Evolutionary conservation across 495 filamentous ascomycete genomes (phyloP).

Genomic region (Tuber umbilicatum): DNA sequence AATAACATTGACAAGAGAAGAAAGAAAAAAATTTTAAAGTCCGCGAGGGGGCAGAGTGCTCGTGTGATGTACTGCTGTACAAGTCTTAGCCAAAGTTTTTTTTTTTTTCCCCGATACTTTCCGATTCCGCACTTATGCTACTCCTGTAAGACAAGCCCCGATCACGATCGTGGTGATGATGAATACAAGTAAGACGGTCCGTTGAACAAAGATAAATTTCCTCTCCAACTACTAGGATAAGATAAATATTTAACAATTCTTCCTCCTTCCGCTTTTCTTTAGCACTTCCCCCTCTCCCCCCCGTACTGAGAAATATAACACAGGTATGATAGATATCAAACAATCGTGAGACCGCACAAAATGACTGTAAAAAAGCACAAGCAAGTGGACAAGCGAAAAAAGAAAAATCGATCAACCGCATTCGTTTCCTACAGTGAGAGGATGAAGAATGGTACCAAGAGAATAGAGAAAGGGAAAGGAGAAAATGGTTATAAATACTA

Average conservation of each 20-base stretch:
- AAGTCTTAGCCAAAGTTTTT: neutral
- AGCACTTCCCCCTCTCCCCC: conserved; percentile 12
- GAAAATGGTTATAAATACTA: conserved; percentile 31
- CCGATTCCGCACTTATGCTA: neutral
- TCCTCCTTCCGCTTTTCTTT: conserved; percentile 20
- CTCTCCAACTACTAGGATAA: neutral
- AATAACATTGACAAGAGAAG: neutral
- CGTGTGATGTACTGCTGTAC: neutral
- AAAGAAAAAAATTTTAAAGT: conserved; percentile 2
- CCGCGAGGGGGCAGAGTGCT: neutral
- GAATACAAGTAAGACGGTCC: neutral
- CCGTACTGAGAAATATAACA: conserved; percentile 11
- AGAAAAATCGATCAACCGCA: conserved; percentile 11
- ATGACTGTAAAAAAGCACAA: conserved; percentile 6
- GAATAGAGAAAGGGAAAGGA: conserved; percentile 9
- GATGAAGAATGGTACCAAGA: conserved; percentile 17
- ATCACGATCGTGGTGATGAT: neutral
- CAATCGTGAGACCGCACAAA: neutral
- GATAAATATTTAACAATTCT: conserved; percentile 1
- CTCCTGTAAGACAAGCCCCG: neutral
- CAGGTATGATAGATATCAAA: neutral
- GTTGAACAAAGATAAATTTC: neutral
- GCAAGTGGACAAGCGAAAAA: conserved; percentile 26
- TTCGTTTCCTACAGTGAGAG: conserved; percentile 25
- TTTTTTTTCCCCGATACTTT: neutral